phyloP scores from a whole-genome alignment of 805 yeast species.

The Blastobotrys muscicola region DNA sequence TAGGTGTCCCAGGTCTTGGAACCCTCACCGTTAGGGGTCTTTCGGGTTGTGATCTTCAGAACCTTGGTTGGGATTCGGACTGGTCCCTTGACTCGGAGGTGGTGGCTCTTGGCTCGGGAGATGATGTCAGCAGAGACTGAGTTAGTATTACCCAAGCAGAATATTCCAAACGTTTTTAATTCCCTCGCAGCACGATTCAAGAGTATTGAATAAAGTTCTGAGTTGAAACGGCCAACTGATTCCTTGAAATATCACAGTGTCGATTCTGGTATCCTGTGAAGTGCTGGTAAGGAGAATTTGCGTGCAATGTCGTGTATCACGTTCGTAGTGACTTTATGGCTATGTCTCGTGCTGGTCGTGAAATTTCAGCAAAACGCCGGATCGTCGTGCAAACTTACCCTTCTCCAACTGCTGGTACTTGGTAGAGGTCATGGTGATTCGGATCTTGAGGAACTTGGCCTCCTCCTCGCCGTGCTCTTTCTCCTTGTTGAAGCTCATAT shows the following conservation, averaged over 20 bases:
- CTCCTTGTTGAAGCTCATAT: constrained; percentile 44
- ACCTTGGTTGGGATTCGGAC: constrained; percentile 99
- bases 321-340: neutral
- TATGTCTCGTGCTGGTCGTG: no score
- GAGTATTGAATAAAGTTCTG: no score
- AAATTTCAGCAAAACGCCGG: neutral
- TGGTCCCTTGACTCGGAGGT: constrained; percentile 94
- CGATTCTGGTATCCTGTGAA: no score
- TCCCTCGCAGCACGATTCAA: neutral
- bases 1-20: constrained; percentile 99
- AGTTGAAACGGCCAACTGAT: no score
- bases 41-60: constrained; percentile 97
- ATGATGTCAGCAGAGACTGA: constrained; percentile 81
- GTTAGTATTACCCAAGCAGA: no score
- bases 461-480: constrained; percentile 67
- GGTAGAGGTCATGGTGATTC: constrained; percentile 98
- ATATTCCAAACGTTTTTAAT: neutral
- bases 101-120: constrained; percentile 72
- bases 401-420: constrained; percentile 97
- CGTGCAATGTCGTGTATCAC: no score
- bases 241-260: no score
- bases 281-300: no score
- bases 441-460: constrained; percentile 88
- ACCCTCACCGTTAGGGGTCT: constrained; percentile 99
- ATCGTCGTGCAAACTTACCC: constrained; percentile 18